Evolutionary conservation across 768 basidiomycete genomes (phyloP), one percentile per base, ranked within the genome.

Genomic region (Lactifluus subvellereus): DNA sequence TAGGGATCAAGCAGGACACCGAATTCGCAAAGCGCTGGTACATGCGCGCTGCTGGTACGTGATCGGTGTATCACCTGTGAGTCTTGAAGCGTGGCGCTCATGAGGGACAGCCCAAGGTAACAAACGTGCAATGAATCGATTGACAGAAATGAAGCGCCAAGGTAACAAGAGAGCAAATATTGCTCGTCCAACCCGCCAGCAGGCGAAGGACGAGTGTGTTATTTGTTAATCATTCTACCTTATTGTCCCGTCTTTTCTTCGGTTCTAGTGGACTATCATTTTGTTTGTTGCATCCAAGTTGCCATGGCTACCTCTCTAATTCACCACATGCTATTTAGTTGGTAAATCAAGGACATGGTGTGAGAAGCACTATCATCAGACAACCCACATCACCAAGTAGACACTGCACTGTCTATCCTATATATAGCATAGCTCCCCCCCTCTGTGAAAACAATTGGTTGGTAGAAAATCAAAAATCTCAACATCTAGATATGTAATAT

Each of bases 21-120:
- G 96, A 98, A 64, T 88, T 94, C 73, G 94, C 97, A 20, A 98
- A 96, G 76, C 83, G 90, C 68, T 98, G 96, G 95, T 99, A 99
- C 74, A 97, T 98, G 93, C 85, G 97, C 48, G 95, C 97, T 40
- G 97, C 97, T 69, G 95, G 96, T 98, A 70, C 78, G 43, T 53
- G 14, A 35, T 38, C 32, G 37, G 45, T 66, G 30, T 48, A 43
- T 63, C 48, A 20, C 59, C 48, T 42, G 1, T 47, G 54, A 33
- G 32, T 49, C 13, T 54, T 54, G 14, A 13, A 42, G 16, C 18
- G 55, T 60, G 55, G 59, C 33, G 10, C 49, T 48, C 40, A 38
- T 45, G 9, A 13, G 6, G 18, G 42, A 37, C 69, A 97, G 95
- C 93, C 4, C 96, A 98, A 83, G 91, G 92, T n/a, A 96, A 98